Evolutionary conservation across 805 yeast species (phyloP).

Genomic region (Ogataea pilisensis): DNA sequence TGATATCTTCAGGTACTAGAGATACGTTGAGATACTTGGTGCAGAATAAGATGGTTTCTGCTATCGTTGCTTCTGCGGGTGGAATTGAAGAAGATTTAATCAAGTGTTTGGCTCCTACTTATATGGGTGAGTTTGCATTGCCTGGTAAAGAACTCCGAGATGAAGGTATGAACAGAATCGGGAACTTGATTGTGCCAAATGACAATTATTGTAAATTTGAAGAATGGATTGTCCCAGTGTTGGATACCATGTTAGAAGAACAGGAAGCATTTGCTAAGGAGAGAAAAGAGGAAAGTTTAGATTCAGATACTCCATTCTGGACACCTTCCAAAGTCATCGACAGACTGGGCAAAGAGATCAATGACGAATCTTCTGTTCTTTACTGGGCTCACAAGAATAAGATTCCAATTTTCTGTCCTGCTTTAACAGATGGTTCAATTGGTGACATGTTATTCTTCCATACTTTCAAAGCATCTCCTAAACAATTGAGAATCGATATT

Average conservation of each 20-base stretch:
- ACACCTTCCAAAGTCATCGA: conserved; percentile 92
- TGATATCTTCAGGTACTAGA: conserved; percentile 91
- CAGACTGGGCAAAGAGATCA: conserved; percentile 90
- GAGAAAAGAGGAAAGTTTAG: conserved; percentile 51
- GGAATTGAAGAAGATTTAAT: conserved; percentile 97
- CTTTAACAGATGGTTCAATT: conserved; percentile 95
- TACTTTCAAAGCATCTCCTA: conserved; percentile 91
- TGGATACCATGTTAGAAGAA: conserved; percentile 83
- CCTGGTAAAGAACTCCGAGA: conserved; percentile 82
- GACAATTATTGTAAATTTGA: conserved; percentile 97
- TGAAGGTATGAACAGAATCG: conserved; percentile 96
- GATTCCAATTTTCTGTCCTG: conserved; percentile 96
- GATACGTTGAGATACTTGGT: conserved; percentile 86
- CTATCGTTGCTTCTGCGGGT: conserved; percentile 96
- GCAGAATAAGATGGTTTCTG: conserved; percentile 91
- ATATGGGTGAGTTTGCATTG: conserved; percentile 83
- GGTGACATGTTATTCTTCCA: conserved; percentile 99
- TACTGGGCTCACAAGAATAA: conserved; percentile 98
- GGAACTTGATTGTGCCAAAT: conserved; percentile 93
- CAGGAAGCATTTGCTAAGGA: conserved; percentile 65
- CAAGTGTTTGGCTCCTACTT: conserved; percentile 95
- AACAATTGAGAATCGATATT: conserved; percentile 83
- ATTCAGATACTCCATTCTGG: conserved; percentile 75
- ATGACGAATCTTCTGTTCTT: conserved; percentile 87
- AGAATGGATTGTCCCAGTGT: conserved; percentile 96